Evolutionary conservation across 148 eudicot species (phyloP), one percentile per base, ranked within the genome.

Genomic region (Cornus controversa): DNA sequence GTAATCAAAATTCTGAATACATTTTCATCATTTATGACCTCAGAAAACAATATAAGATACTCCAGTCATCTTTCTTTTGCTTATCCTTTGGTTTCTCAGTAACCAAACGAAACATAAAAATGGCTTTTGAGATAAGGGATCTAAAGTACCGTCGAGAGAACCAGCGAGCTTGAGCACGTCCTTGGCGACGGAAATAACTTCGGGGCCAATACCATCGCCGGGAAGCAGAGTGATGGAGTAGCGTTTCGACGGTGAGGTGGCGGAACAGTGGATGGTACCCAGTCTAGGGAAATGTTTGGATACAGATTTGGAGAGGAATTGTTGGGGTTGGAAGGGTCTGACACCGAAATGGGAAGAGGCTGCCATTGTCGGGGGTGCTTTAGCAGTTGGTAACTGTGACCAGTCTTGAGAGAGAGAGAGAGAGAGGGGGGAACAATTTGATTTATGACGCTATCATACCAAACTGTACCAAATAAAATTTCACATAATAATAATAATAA

Each of bases 181-280:
- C 74, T 87, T 91, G 77, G 99, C 91, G 67, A 93, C 92, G 54
- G 97, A 87, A 71, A 95, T 79, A 73, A 93, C 91, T 81, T 95
- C 98, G 34, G 98, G 98, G 66, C 98, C 98, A 68, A 95, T 91
- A 75, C 98, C 98, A 73, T 95, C 98, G 16, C 97, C 98, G 54
- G 98, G 96, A 69, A 95, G 96, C 27, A 95, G 91, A 68, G 96
- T 95, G 85, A 95, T 81, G 79, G 67, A 67, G 91, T 93, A 95
- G 76, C 90, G 81, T 78, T 79, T 87, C 0, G 84, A 34, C 10
- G 86, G 50, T 42, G 91, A 6, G 36, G 85, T 81, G 31, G 87
- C 88, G 62, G 91, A 80, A 90, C 93, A 91, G 2, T 84, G 86
- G 80, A 87, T 77, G 2, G 70, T 31, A 36, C 67, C 26, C 24